These are phyloP conservation scores for Metschnikowia aberdeeniae DNA, from an alignment of 805 yeast species.

Conservation along the genomic window DNA sequence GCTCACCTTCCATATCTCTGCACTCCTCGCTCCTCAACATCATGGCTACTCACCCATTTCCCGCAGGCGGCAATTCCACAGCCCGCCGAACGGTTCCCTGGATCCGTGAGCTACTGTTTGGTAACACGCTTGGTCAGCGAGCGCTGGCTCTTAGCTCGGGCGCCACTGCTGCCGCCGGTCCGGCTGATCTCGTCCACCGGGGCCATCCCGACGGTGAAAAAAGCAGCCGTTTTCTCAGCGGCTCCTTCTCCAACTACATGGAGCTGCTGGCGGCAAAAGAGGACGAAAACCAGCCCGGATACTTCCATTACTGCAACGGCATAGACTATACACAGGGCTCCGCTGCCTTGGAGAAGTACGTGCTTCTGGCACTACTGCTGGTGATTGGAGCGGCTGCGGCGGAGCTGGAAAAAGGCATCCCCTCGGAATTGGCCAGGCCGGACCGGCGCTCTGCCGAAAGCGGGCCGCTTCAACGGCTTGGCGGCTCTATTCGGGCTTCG, in stretches of 20 bases:
- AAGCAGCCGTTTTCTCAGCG: slow-evolving; percentile 23
- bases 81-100: slow-evolving; percentile 17
- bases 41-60: not conserved
- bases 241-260: slow-evolving; percentile 22
- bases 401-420: slow-evolving; percentile 19
- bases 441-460: not conserved
- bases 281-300: slow-evolving; percentile 40
- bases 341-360: slow-evolving; percentile 26
- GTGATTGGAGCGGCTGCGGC: slow-evolving; percentile 22
- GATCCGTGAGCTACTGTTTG: slow-evolving; percentile 29
- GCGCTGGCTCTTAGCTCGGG: slow-evolving; percentile 20
- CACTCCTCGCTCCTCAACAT: not conserved
- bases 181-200: slow-evolving; percentile 38
- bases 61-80: not conserved
- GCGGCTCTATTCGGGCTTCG: no score
- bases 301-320: slow-evolving; percentile 39
- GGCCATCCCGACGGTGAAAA: slow-evolving; percentile 32
- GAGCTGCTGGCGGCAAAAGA: slow-evolving; percentile 15
- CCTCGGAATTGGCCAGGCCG: not conserved
- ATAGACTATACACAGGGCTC: slow-evolving; percentile 19
- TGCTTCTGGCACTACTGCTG: slow-evolving; percentile 17
- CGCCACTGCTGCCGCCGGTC: slow-evolving; percentile 22
- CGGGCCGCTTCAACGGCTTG: not conserved
- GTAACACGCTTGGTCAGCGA: slow-evolving; percentile 27
- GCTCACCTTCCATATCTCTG: not conserved